Percentiles rank a stretch among this genome's conserved stretches.
Conservation (phyloP, 495 filamentous ascomycete genomes). For the Neurospora sp. region DNA sequence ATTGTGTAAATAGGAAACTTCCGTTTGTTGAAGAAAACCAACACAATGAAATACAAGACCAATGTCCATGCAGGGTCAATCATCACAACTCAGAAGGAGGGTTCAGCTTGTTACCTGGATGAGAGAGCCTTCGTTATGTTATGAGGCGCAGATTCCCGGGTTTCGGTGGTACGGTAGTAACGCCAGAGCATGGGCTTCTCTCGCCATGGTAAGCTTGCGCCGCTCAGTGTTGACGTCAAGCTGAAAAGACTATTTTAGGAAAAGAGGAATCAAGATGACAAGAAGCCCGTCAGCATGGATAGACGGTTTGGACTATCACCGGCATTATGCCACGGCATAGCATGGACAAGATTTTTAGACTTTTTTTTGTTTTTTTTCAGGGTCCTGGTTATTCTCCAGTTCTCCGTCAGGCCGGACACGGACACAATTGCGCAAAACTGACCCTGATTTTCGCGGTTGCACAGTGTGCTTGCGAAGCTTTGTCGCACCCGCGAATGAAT, state of each 20-base stretch:
- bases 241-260: background rate
- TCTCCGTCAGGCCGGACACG: background rate
- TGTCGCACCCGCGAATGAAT: background rate
- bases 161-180: background rate
- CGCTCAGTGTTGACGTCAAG: background rate
- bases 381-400: background rate
- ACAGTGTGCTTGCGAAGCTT: background rate
- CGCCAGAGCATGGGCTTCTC: background rate
- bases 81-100: background rate
- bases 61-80: background rate
- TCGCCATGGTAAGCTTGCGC: background rate
- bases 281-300: background rate
- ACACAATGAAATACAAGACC: background rate
- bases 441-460: background rate
- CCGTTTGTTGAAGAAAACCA: background rate
- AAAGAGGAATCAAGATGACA: background rate
- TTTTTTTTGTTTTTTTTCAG: background rate
- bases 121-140: background rate
- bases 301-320: background rate
- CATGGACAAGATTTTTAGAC: background rate
- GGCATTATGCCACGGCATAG: background rate
- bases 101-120: background rate
- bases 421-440: background rate
- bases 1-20: slow-evolving; percentile 1
- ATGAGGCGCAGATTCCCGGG: background rate